Conservation (phyloP, 345 rosid genomes). For the Eucalyptus regnans region DNA sequence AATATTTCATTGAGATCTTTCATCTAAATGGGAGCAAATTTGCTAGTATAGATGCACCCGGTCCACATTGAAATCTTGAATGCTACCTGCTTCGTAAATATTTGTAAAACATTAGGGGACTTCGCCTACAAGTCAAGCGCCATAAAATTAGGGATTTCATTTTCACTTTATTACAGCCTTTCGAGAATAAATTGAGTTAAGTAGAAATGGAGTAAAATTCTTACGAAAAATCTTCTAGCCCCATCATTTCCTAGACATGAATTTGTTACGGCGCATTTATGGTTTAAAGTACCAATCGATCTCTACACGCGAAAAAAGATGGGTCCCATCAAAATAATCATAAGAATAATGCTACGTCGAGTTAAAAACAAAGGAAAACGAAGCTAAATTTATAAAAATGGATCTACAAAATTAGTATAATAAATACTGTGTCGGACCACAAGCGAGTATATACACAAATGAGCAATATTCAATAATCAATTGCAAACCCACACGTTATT, state of each 20-base stretch:
- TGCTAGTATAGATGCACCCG: neutral
- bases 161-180: neutral
- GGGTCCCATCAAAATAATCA: neutral
- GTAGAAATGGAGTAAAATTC: neutral
- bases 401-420: neutral
- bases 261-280: neutral
- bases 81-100: rapidly evolving
- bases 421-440: neutral
- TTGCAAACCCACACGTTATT: neutral
- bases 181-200: rapidly evolving
- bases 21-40: neutral
- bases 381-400: neutral
- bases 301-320: neutral
- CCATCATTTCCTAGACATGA: neutral
- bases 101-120: neutral
- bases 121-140: neutral
- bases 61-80: neutral
- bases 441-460: neutral
- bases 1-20: neutral
- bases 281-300: neutral
- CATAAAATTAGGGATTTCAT: neutral
- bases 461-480: neutral
- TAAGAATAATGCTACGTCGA: neutral
- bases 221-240: neutral
- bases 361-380: neutral